Evolutionary conservation across 228 moss, liverwort and hornwort genomes (phyloP).

Genomic region (Sphagnum fallax): DNA sequence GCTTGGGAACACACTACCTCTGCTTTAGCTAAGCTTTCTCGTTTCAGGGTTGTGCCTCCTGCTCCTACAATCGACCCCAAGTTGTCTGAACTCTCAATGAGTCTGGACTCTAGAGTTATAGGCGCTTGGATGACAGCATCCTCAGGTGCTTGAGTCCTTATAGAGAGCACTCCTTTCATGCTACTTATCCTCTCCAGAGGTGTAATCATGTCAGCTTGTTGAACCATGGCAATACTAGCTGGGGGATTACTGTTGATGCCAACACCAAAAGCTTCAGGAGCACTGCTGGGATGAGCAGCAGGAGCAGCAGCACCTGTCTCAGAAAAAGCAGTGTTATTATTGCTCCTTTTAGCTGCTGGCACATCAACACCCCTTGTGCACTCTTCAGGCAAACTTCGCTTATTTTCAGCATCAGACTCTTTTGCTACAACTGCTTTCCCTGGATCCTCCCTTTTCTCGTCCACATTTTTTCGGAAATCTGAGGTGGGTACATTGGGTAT

Average conservation of each 20-base stretch:
- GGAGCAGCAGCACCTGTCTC: slow-evolving; percentile 32
- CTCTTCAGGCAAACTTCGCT: slow-evolving; percentile 55
- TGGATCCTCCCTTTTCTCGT: slow-evolving; percentile 14
- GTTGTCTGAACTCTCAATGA: slow-evolving; percentile 40
- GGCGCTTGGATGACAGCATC: slow-evolving; percentile 38
- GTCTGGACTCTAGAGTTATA: slow-evolving; percentile 80
- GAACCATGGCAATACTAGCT: slow-evolving; percentile 19
- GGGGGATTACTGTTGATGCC: slow-evolving; percentile 37
- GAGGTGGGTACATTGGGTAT: slow-evolving; percentile 8
- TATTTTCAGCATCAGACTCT: slow-evolving; percentile 14
- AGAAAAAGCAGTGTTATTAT: not conserved
- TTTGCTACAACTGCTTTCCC: not conserved
- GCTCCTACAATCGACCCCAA: slow-evolving; percentile 34
- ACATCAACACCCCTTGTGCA: slow-evolving; percentile 28
- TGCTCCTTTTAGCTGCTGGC: slow-evolving; percentile 41
- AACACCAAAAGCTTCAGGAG: slow-evolving; percentile 27
- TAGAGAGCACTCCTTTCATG: slow-evolving; percentile 61
- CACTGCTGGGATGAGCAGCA: slow-evolving; percentile 32
- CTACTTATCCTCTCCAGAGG: slow-evolving; percentile 42
- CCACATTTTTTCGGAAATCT: slow-evolving; percentile 36
- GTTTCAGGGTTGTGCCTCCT: slow-evolving; percentile 31
- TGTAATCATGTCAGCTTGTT: slow-evolving; percentile 44
- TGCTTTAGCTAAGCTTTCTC: slow-evolving; percentile 53
- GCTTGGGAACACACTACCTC: slow-evolving; percentile 90
- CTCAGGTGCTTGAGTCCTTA: slow-evolving; percentile 45